Conservation (phyloP, 805 yeast species). For the Saccharomycopsis sp. region DNA sequence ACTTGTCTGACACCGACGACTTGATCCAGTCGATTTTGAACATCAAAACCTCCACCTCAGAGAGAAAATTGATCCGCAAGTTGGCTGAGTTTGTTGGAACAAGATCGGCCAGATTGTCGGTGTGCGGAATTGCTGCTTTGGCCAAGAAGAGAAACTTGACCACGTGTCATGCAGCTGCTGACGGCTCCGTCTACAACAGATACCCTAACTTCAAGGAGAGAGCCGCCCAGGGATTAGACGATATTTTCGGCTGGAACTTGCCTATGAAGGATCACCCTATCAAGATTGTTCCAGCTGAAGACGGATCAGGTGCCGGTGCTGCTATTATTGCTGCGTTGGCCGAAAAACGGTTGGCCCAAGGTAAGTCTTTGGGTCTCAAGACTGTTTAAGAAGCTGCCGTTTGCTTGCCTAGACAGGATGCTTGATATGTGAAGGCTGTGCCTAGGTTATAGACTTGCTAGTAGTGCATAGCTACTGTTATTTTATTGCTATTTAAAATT, state of each 20-base stretch:
- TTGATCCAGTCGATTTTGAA: slow-evolving; percentile 54
- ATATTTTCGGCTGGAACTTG: slow-evolving; percentile 75
- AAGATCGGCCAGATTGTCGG: slow-evolving; percentile 86
- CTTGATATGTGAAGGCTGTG: too few relatives aligned
- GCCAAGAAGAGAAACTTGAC: slow-evolving; percentile 74
- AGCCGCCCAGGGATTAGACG: slow-evolving; percentile 82
- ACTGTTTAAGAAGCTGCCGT: not conserved
- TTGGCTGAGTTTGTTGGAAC: slow-evolving; percentile 84
- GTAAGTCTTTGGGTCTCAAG: slow-evolving; percentile 56
- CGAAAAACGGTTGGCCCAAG: slow-evolving; percentile 64
- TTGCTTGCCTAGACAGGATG: too few relatives aligned
- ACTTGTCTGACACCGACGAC: slow-evolving; percentile 66
- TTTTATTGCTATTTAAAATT: too few relatives aligned
- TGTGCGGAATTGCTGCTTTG: slow-evolving; percentile 93
- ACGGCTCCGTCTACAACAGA: slow-evolving; percentile 90
- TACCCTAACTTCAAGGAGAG: slow-evolving; percentile 89
- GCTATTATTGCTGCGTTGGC: slow-evolving; percentile 96
- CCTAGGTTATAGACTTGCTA: too few relatives aligned
- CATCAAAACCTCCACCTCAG: slow-evolving; percentile 63
- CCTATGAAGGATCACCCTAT: slow-evolving; percentile 61
- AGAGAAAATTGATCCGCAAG: slow-evolving; percentile 76
- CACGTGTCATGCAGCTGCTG: slow-evolving; percentile 84
- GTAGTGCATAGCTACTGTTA: too few relatives aligned
- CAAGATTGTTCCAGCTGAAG: slow-evolving; percentile 85
- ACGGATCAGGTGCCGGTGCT: slow-evolving; percentile 98